These are phyloP conservation scores for Canariomyces notabilis DNA, from an alignment of 2,329 filamentous ascomycete genomes.

Conservation along the genomic window DNA sequence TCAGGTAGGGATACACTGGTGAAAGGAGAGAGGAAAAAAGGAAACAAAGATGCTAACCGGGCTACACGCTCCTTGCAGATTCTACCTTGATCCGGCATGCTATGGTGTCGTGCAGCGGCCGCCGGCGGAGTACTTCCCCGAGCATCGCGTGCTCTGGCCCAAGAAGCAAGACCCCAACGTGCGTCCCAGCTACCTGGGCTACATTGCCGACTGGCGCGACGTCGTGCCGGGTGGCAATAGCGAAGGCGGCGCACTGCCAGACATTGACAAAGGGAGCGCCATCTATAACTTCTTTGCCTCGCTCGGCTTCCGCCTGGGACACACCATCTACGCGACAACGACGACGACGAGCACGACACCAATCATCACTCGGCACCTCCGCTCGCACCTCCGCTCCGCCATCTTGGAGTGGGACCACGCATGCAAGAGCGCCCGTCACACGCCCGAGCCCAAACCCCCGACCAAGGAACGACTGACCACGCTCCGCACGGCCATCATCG, in stretches of 20 bases:
- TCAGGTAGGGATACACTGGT: conserved; percentile 19
- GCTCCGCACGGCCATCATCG: conserved; percentile 37
- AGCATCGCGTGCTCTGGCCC: conserved; percentile 29
- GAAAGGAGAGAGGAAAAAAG: too few relatives aligned
- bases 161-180: neutral
- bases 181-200: conserved; percentile 3
- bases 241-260: too few relatives aligned
- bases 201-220: conserved; percentile 12
- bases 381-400: conserved; percentile 17
- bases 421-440: neutral
- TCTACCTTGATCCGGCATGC: conserved; percentile 18
- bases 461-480: conserved; percentile 24
- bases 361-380: neutral
- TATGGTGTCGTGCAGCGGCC: conserved; percentile 29
- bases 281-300: conserved; percentile 26
- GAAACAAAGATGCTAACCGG: neutral
- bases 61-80: conserved; percentile 9
- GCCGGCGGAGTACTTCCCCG: conserved; percentile 27
- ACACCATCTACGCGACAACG: conserved; percentile 24
- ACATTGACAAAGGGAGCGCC: conserved; percentile 3
- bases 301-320: conserved; percentile 28
- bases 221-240: conserved; percentile 11
- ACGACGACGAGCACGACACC: conserved; percentile 3
- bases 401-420: conserved; percentile 21
- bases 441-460: neutral